Conservation (phyloP, 2,329 filamentous ascomycete species). For the Xylariaceae sp. region DNA sequence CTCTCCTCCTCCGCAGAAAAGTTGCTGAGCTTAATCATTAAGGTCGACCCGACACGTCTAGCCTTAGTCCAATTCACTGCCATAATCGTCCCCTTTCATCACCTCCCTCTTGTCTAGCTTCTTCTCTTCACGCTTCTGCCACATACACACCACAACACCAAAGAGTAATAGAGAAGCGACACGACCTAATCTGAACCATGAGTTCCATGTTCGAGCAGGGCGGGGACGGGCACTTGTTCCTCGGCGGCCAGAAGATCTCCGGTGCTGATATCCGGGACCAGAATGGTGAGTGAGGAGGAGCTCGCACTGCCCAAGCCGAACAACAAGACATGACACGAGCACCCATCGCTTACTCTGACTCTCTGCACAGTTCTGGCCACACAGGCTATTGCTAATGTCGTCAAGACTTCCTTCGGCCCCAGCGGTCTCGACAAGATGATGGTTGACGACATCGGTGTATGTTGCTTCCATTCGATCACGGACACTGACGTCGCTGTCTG, state of each 20-base stretch:
- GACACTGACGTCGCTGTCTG: background rate
- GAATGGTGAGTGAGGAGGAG: slow-evolving; percentile 59
- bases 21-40: slow-evolving; percentile 23
- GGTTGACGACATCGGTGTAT: slow-evolving; percentile 96
- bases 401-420: slow-evolving; percentile 97
- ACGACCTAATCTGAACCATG: slow-evolving; percentile 49
- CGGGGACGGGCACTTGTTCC: slow-evolving; percentile 91
- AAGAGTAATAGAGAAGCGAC: background rate
- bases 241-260: slow-evolving; percentile 96
- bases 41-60: slow-evolving; percentile 7
- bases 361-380: slow-evolving; percentile 71
- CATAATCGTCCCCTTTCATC: background rate
- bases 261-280: slow-evolving; percentile 95
- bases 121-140: background rate
- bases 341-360: slow-evolving; percentile 28
- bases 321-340: background rate
- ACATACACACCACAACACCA: background rate
- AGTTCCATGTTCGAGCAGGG: slow-evolving; percentile 94
- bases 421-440: slow-evolving; percentile 99
- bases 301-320: slow-evolving; percentile 9
- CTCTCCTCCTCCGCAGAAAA: slow-evolving; percentile 29
- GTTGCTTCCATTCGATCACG: slow-evolving; percentile 28
- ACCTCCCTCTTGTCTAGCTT: background rate
- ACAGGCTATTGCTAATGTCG: slow-evolving; percentile 95
- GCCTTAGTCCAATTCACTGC: slow-evolving; percentile 18